A percentile compares a stretch with the other conserved stretches of the same genome.
These are phyloP conservation scores for Kalmanozyma brasiliensis DNA, from an alignment of 1,284 basidiomycete species.

Conservation along the genomic window DNA sequence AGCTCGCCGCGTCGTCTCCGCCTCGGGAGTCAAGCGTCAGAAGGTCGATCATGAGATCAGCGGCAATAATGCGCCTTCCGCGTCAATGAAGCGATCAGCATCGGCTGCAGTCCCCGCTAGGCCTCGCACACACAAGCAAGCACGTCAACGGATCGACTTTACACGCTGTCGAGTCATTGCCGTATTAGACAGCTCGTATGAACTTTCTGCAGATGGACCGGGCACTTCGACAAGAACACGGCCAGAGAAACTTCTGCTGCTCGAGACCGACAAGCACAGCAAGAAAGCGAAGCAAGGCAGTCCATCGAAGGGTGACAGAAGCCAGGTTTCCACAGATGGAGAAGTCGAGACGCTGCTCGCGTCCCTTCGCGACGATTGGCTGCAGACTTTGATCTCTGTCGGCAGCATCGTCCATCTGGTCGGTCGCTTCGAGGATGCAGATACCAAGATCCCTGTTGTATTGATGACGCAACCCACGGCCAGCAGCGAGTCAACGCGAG, in stretches of 20 bases:
- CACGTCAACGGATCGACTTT: constrained; percentile 17
- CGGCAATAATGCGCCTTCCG: not conserved
- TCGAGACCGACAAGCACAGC: constrained; percentile 23
- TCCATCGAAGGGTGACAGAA: not conserved
- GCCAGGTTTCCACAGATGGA: not conserved
- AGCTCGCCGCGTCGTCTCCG: constrained; percentile 12
- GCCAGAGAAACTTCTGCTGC: constrained; percentile 33
- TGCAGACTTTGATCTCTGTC: constrained; percentile 29
- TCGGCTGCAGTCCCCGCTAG: not conserved
- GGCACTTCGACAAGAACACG: constrained; percentile 11
- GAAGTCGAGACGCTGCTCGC: constrained; percentile 28
- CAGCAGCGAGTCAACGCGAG: not conserved
- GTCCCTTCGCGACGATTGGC: constrained; percentile 59
- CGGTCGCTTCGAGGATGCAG: constrained; percentile 39
- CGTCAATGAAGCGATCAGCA: not conserved
- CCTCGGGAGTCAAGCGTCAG: constrained; percentile 27
- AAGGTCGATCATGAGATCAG: constrained; percentile 12
- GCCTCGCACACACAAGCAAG: not conserved
- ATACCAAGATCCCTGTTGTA: constrained; percentile 9
- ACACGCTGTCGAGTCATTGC: constrained; percentile 31
- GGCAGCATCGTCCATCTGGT: constrained; percentile 55
- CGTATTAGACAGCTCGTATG: constrained; percentile 22
- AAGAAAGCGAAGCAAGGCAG: constrained; percentile 10
- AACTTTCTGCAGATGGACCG: constrained; percentile 1
- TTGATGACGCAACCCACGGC: constrained; percentile 1